A percentile compares a stretch with the other conserved stretches of the same genome.
phyloP scores from a whole-genome alignment of 805 yeast species.

The Candida golubevii region DNA sequence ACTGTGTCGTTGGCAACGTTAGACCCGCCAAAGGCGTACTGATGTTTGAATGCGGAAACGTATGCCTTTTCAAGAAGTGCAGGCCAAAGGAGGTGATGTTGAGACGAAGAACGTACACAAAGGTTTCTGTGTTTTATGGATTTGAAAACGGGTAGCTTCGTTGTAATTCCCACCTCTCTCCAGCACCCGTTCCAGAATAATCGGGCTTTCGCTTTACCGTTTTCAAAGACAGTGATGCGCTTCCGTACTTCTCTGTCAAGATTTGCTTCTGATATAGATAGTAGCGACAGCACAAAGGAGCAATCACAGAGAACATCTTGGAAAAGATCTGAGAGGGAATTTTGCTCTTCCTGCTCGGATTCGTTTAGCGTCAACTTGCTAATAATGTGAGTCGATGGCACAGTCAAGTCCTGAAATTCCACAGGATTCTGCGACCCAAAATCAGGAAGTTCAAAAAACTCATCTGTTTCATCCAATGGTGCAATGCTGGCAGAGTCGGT shows the following conservation, averaged over 20 bases:
- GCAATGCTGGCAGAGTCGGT: conserved; percentile 6
- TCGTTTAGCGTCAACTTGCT: background rate
- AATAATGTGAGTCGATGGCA: background rate
- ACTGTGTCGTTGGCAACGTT: conserved; percentile 70
- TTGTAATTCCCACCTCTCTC: conserved; percentile 46
- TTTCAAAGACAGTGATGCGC: conserved; percentile 21
- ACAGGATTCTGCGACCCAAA: conserved; percentile 1
- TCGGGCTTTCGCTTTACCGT: conserved; percentile 27
- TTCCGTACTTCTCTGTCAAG: conserved; percentile 13
- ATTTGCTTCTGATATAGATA: conserved; percentile 39
- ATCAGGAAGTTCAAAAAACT: conserved; percentile 2
- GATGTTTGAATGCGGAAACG: conserved; percentile 51
- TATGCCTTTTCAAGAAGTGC: conserved; percentile 77
- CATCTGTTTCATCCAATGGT: conserved; percentile 5
- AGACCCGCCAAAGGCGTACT: conserved; percentile 68
- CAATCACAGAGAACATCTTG: conserved; percentile 62
- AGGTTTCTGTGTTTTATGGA: conserved; percentile 21
- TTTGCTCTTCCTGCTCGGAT: background rate
- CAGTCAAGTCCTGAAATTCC: conserved; percentile 1
- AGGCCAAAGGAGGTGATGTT: conserved; percentile 50
- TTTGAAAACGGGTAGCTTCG: conserved; percentile 36
- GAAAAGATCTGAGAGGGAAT: conserved; percentile 22
- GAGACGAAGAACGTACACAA: conserved; percentile 34
- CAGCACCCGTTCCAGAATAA: conserved; percentile 50
- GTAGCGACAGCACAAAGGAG: conserved; percentile 67